A percentile compares a stretch with the other conserved stretches of the same genome.
Evolutionary conservation across 164 flowering plant genomes (phyloP).

Genomic region (Santalum album): DNA sequence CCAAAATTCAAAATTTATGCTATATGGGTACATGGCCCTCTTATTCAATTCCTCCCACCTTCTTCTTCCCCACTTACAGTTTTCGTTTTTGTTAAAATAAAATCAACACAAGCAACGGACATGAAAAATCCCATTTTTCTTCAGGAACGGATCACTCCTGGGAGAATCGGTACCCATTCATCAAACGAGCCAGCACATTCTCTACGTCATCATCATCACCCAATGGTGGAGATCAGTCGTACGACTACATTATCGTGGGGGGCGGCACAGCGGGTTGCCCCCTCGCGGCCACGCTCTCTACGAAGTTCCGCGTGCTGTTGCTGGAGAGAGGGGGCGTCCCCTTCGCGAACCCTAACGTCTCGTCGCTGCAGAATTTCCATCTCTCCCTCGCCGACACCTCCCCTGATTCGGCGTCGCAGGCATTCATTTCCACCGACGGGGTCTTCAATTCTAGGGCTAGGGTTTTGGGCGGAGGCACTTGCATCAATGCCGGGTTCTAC

Average conservation of each 20-base stretch:
- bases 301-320: conserved; percentile 62
- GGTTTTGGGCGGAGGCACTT: conserved; percentile 81
- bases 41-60: neutral
- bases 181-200: conserved; percentile 62
- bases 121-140: neutral
- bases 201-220: neutral
- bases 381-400: conserved; percentile 61
- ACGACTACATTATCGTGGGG: conserved; percentile 84
- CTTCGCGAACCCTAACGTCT: conserved; percentile 50
- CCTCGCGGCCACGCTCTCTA: conserved; percentile 82
- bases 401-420: conserved; percentile 60
- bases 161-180: conserved; percentile 44
- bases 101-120: neutral
- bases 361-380: conserved; percentile 64
- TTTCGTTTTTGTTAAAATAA: neutral
- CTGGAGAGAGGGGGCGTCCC: conserved; percentile 90
- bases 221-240: conserved; percentile 13
- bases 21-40: neutral
- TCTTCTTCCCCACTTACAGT: neutral
- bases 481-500: conserved; percentile 96
- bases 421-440: conserved; percentile 84
- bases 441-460: conserved; percentile 84
- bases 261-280: conserved; percentile 99
- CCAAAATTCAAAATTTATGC: no score
- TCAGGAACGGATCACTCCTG: conserved; percentile 21